These are phyloP conservation scores for Knoxia roxburghii DNA, from an alignment of 257 asterid species.

Conservation along the genomic window DNA sequence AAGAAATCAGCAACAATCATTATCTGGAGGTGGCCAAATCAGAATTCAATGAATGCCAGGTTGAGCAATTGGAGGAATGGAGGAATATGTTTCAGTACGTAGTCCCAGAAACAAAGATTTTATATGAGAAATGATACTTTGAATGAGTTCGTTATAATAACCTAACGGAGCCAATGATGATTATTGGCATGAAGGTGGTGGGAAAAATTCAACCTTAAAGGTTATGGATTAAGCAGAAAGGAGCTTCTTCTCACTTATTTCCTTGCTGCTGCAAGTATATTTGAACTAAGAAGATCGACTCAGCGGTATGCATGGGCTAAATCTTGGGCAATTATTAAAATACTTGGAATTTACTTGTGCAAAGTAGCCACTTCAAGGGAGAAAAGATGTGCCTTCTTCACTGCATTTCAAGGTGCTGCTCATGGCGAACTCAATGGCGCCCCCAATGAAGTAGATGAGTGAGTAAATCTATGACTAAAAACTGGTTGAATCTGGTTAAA, in stretches of 20 bases:
- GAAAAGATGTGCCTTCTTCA: neutral
- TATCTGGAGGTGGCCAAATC: no score
- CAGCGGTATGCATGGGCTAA: conserved; percentile 42
- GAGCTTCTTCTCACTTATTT: conserved; percentile 32
- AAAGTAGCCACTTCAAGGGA: neutral
- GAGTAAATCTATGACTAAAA: neutral
- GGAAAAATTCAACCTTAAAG: conserved; percentile 15
- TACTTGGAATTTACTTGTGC: conserved; percentile 20
- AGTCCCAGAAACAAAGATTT: no score
- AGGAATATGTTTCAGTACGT: no score
- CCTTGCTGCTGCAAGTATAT: conserved; percentile 32
- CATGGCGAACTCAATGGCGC: no score
- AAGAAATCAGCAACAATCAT: no score
- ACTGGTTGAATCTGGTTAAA: no score
- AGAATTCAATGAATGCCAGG: no score
- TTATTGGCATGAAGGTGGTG: no score
- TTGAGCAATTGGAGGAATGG: no score
- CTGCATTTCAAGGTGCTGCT: neutral
- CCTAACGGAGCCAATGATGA: no score
- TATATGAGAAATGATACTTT: no score
- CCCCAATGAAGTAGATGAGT: neutral
- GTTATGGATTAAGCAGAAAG: conserved; percentile 29
- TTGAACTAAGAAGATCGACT: conserved; percentile 27
- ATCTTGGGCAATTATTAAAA: conserved; percentile 27
- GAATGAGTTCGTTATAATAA: no score